Evolutionary conservation across 2,329 filamentous ascomycete genomes (phyloP).

Genomic region (Fusarium piperis): DNA sequence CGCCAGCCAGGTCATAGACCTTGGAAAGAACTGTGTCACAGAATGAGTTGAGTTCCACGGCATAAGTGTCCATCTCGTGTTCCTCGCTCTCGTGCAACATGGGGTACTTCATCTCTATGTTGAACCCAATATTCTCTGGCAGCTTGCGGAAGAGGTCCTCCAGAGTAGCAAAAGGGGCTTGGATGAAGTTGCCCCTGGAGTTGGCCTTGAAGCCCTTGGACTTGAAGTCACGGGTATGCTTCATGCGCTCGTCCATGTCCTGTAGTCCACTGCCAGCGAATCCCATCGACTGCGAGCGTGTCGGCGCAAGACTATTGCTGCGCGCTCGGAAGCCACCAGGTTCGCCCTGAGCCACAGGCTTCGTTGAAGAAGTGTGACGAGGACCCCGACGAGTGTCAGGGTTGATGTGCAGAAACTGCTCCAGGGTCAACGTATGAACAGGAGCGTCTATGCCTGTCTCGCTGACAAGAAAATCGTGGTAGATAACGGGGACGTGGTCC

Average conservation of each 20-base stretch:
- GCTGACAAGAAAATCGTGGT: conserved; percentile 97
- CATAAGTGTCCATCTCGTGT: conserved; percentile 96
- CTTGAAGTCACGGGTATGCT: conserved; percentile 95
- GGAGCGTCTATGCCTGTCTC: conserved; percentile 98
- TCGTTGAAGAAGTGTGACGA: conserved; percentile 9
- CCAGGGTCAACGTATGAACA: conserved; percentile 91
- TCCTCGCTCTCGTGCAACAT: conserved; percentile 97
- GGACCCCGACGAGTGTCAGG: conserved; percentile 53
- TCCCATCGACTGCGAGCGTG: conserved; percentile 66
- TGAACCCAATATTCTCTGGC: conserved; percentile 87
- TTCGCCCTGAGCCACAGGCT: conserved; percentile 47
- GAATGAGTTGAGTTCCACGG: conserved; percentile 94
- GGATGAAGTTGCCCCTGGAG: conserved; percentile 91
- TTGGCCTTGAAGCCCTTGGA: conserved; percentile 96
- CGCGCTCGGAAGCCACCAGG: conserved; percentile 40
- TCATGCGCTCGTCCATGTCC: conserved; percentile 83
- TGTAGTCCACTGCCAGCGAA: conserved; percentile 53
- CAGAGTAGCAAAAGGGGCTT: conserved; percentile 93
- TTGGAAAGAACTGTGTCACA: conserved; percentile 91
- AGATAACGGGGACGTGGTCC: conserved; percentile 97
- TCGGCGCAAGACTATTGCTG: conserved; percentile 53
- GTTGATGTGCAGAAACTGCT: conserved; percentile 94
- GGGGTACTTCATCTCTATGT: conserved; percentile 99
- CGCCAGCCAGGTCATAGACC: conserved; percentile 85
- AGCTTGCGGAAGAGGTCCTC: conserved; percentile 92